Evolutionary conservation across 2,329 filamentous ascomycete species (phyloP).

Genomic region (Waltergamsia citrina): DNA sequence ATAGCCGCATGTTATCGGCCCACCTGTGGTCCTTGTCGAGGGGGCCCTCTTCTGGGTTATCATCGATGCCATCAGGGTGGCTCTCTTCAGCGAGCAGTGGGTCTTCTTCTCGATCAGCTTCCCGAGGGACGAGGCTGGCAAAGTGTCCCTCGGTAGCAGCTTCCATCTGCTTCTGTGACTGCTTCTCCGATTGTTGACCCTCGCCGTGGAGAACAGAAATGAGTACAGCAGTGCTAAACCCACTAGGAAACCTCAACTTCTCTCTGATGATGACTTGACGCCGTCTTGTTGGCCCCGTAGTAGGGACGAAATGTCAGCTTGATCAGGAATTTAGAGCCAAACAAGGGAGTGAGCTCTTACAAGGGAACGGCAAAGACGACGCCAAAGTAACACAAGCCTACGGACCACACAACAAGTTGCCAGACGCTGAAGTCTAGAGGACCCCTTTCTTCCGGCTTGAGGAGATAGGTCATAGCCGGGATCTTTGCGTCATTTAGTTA

Average conservation of each 20-base stretch:
- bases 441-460: conserved; percentile 69
- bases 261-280: conserved; percentile 90
- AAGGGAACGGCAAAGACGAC: conserved; percentile 93
- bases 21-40: conserved; percentile 19
- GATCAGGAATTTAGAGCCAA: background rate
- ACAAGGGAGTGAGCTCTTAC: conserved; percentile 22
- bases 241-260: conserved; percentile 87
- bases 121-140: conserved; percentile 31
- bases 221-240: conserved; percentile 89
- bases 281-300: conserved; percentile 37
- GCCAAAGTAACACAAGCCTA: conserved; percentile 92
- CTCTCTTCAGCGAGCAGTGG: conserved; percentile 10
- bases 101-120: too few relatives aligned
- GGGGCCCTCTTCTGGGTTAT: conserved; percentile 23
- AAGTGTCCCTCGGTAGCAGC: conserved; percentile 27
- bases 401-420: conserved; percentile 80
- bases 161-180: conserved; percentile 22
- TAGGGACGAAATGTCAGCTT: conserved; percentile 5
- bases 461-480: conserved; percentile 80
- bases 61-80: conserved; percentile 15
- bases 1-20: conserved; percentile 40
- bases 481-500: conserved; percentile 33
- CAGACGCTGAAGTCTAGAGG: conserved; percentile 62
- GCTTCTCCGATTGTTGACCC: conserved; percentile 20
- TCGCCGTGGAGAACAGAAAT: conserved; percentile 80